Percentiles rank a stretch among this genome's conserved stretches.
Evolutionary conservation across 768 basidiomycete genomes (phyloP).

Genomic region (Termitomyces sp.): DNA sequence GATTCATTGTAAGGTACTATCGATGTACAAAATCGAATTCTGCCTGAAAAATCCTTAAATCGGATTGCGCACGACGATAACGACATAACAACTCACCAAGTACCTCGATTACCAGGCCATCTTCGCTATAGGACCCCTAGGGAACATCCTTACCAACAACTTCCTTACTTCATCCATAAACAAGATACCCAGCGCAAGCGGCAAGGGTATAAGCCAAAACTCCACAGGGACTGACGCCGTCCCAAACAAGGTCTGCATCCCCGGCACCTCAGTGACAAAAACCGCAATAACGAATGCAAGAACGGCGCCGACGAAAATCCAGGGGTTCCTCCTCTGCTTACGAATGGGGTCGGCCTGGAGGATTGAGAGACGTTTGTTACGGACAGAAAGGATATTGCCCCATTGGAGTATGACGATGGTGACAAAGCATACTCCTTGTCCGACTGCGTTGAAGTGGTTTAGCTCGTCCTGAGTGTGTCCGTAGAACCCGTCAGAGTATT

Average conservation of each 20-base stretch:
- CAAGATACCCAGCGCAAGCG: conserved; percentile 1
- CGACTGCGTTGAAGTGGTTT: background rate
- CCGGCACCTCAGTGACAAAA: conserved; percentile 1
- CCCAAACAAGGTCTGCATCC: background rate
- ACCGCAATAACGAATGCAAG: background rate
- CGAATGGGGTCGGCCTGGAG: background rate
- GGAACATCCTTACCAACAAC: background rate
- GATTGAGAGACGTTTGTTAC: conserved; percentile 1
- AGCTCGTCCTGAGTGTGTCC: conserved; percentile 3
- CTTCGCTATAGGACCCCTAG: conserved; percentile 1
- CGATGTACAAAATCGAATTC: background rate
- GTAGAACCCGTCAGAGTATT: conserved; percentile 1
- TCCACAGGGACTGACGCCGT: background rate
- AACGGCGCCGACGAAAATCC: background rate
- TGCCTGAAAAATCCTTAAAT: background rate
- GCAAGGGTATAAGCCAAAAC: background rate
- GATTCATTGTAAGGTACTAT: background rate
- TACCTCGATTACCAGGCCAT: background rate
- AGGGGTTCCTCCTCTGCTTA: background rate
- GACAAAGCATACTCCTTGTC: conserved; percentile 1
- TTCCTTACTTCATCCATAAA: background rate
- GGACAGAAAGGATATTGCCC: conserved; percentile 2
- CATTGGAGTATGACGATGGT: conserved; percentile 1
- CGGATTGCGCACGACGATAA: background rate
- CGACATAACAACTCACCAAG: background rate